Evolutionary conservation across 176 grass and related monocot genomes (phyloP).

Genomic region (Chloris gayana): DNA sequence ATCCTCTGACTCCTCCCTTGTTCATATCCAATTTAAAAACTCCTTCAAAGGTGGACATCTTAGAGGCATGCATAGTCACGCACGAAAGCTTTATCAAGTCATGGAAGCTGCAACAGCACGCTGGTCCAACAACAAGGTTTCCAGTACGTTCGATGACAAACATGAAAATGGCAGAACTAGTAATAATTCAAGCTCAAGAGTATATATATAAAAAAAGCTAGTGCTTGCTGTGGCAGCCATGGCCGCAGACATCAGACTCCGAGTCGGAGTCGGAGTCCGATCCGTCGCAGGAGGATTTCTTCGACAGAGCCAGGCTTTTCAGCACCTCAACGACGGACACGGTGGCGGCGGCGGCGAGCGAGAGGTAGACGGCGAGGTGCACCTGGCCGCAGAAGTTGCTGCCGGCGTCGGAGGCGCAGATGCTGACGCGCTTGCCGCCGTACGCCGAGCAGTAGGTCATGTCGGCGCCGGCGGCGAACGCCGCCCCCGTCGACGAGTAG

Average conservation of each 20-base stretch:
- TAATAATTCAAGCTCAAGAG: too few species aligned
- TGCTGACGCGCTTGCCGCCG: conserved; percentile 28
- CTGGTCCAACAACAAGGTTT: too few species aligned
- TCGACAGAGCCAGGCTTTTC: not conserved
- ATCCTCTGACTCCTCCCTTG: too few species aligned
- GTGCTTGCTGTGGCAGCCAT: conserved; percentile 51
- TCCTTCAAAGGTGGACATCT: too few species aligned
- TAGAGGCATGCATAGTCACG: too few species aligned
- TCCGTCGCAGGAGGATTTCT: not conserved
- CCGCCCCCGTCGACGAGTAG: conserved; percentile 43
- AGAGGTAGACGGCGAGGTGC: conserved; percentile 35
- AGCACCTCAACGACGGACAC: conserved; percentile 17
- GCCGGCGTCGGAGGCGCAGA: conserved; percentile 23
- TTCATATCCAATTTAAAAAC: too few species aligned
- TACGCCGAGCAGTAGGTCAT: conserved; percentile 42
- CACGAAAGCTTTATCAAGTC: too few species aligned
- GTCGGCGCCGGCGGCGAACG: conserved; percentile 19
- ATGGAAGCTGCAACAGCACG: too few species aligned
- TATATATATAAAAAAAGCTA: not conserved
- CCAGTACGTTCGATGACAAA: too few species aligned
- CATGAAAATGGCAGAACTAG: too few species aligned
- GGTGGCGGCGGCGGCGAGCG: conserved; percentile 18
- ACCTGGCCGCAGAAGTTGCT: conserved; percentile 52
- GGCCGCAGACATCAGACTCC: conserved; percentile 4
- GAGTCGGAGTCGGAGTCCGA: conserved; percentile 7